Evolutionary conservation across 139 green algal species (phyloP), one percentile per base, ranked within the genome.

Genomic region (Chlamydomonas applanata): DNA sequence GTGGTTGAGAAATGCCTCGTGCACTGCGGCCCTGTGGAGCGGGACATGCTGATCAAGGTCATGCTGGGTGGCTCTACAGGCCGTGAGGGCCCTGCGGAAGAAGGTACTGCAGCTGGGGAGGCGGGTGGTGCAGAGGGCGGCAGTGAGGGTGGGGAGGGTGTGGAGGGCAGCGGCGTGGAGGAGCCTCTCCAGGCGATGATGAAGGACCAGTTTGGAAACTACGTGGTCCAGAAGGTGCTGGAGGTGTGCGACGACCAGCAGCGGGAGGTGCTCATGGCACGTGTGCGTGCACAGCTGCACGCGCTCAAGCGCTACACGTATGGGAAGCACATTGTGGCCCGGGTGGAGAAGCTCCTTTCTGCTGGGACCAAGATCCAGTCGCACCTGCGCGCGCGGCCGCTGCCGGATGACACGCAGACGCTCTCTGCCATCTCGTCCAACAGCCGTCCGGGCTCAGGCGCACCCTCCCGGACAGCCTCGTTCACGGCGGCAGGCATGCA

Each of bases 271-370:
- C 80, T 97, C 71, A 79, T 98, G 65, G 74, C 40, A 24, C 75
- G 84, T 29, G 84, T 98, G 66, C 71, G 85, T 17, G 73, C 80
- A n/a, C 88, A 95, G 63, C 81, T 98, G 74, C 81, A 91, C 20
- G 71, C 68, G 2, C 82, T 98, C 20, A 93, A 93, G 78, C 93
- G 88, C 71, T 92, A 79, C 59, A 91, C 87, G 2, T 98, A 98
- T 60, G 94, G 93, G 71, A 98, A 98, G 83, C 94, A 98, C 91
- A 97, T 98, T 46, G 89, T 94, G 4, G 83, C 86, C 22, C 88
- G 92, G 13, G 85, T 97, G 35, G 93, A 97, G 87, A 97, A 91
- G 73, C 80, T 95, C 63, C 72, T 94, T 1, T 67, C 32, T 1
- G 75, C 80, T 5, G 84, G 84, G 30, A 81, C 78, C 22, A 76